Base-by-base conservation (phyloP, 345 rosid species). In the Gossypium mustelinum region DNA sequence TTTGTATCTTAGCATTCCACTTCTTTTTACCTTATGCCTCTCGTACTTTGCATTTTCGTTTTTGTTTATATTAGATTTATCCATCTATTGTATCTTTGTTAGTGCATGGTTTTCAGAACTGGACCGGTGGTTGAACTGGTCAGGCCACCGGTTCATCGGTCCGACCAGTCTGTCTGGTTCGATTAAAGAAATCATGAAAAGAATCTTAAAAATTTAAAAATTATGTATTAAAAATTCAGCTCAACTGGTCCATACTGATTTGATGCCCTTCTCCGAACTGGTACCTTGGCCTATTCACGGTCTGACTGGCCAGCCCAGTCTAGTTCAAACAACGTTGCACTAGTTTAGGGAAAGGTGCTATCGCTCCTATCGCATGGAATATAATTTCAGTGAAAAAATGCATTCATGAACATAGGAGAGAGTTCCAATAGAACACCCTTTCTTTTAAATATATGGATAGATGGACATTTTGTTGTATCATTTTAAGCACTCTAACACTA, bases 401-500 rank as follows among this genome's bases (percentile, higher is more conserved):
- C 47, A 69, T 50, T 50, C 29, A 14, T 17, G 10, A 51, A 69
- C 24, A 16, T 51, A 51, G 41, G 47, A 51, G 60, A 51, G 56
- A 56, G 97, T 79, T 74, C 97, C 43, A 90, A 88, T 86, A 91
- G 84, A 68, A 85, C 16, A 66, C 18, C 25, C 10, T 20, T 0
- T 45, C 22, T 41, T 7, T 63, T 63, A 27, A 27, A 29, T 29
- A 34, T 34, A 5, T 1, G 5, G 7, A 34, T 5, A 34, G 7
- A 7, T 43, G 27, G 29, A 13, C 18, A 13, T 66, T 20, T 50
- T 17, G n/a, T 68, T 45, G 10, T 16, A 12, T 51, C 73, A 16
- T 69, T 51, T 68, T 51, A 27, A 56, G 47, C 25, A 29, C 24
- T 27, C 41, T 51, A 51, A 51, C 73, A 27, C 4, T 27, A 69